Base-by-base conservation (phyloP, 2,329 filamentous ascomycete genomes). In the Pseudogymnoascus sp. region DNA sequence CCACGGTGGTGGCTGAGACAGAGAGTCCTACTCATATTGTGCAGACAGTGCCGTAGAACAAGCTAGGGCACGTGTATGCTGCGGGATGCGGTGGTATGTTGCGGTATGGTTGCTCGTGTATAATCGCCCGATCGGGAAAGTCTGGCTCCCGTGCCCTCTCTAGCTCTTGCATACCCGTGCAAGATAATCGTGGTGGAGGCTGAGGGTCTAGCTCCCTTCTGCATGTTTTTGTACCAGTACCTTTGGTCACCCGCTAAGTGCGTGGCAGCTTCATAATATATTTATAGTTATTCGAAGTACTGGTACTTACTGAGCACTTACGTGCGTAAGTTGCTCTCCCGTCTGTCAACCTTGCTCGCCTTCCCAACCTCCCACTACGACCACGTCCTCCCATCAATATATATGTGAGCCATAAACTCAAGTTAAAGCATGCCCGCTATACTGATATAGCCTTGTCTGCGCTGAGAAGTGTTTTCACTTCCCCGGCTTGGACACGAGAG, bases 61-160 rank as follows among this genome's bases (percentile, higher is more conserved):
- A 25, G 28, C 16, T 8, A 20, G 8, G 43, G 25, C 43, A 50
- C 43, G 25, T 50, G 14, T 30, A n/a, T 12, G 43, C 28, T 16
- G 25, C 8, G 9, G 12, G 12, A 14, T 37, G 34, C 34, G 5
- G 8, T 16, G 7, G 39, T 22, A 47, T 47, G 16, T 6, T 11
- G 38, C 20, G 6, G 16, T 16, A 18, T 38, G 35, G 5, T 20
- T 41, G 5, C 22, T 50, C 43, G 43, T 50, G 43, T 50, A 50
- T 50, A 50, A 50, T 50, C 43, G 25, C 43, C 43, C 43, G 43
- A 50, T 50, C n/a, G 25, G 43, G 43, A 30, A 50, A 50, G 25
- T 30, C 4, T 50, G 43, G 6, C 37, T 18, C 37, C 14, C 14
- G 12, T 37, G 22, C 22, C 22, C 22, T 25, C 22, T 25, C 22